Percentiles rank a stretch among this genome's conserved stretches.
Evolutionary conservation across 164 flowering plant species (phyloP).

Genomic region (Berberis vulgaris): DNA sequence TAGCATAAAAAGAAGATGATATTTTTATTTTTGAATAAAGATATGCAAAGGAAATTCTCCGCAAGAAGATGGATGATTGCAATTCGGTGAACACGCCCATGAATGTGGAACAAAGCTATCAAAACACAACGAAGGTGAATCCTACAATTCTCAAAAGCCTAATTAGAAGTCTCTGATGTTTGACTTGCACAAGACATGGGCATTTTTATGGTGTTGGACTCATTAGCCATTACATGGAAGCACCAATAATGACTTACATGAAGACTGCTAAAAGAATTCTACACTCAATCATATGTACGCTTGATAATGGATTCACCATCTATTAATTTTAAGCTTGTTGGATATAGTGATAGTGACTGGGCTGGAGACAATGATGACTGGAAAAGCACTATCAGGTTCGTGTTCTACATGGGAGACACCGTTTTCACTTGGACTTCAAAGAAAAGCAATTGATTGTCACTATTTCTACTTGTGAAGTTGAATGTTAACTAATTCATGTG

Average conservation of each 20-base stretch:
- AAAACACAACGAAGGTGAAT: background rate
- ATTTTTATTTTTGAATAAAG: slow-evolving; percentile 2
- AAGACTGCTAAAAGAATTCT: slow-evolving; percentile 1
- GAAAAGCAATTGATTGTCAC: background rate
- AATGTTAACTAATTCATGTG: background rate
- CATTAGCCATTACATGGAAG: background rate
- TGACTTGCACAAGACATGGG: background rate
- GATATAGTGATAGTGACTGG: slow-evolving; percentile 1
- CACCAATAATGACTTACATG: background rate
- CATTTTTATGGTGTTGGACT: background rate
- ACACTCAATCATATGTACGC: background rate
- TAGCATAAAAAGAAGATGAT: background rate
- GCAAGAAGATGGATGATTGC: background rate
- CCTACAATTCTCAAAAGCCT: background rate
- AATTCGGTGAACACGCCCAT: background rate
- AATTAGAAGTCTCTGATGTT: background rate
- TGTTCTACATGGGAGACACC: slow-evolving; percentile 2
- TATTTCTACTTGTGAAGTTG: background rate
- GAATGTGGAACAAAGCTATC: slow-evolving; percentile 1
- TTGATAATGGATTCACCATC: background rate
- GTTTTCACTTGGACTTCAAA: background rate
- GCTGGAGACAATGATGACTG: background rate
- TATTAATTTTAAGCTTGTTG: slow-evolving; percentile 1
- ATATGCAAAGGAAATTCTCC: background rate
- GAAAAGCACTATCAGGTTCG: background rate